Evolutionary conservation across 2,329 filamentous ascomycete species (phyloP), one percentile per base, ranked within the genome.

Genomic region (Reticulascus tulasneorum): DNA sequence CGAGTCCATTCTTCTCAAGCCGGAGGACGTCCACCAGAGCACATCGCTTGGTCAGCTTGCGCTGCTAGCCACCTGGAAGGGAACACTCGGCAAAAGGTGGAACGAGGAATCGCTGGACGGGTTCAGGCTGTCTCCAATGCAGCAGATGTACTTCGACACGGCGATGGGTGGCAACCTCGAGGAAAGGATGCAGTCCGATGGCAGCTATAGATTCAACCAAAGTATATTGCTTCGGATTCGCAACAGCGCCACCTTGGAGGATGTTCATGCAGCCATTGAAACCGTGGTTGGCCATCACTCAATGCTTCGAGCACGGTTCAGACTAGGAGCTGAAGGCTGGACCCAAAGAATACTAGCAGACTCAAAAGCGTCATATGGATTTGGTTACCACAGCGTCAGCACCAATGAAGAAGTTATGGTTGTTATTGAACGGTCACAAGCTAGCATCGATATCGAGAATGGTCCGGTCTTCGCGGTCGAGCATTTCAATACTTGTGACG

Each of bases 91-190:
- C 4, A 51, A 52, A 11, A 49, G 52, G 13, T 56, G 58, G 46
- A 55, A 52, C 21, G 63, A 60, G 17, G 48, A 60, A 23, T 49
- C 48, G 2, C 37, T 48, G 8, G 61, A 63, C 15, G 56, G 41
- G 21, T 75, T 73, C 43, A 64, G 66, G 9, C 58, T 76, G 9
- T 69, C 72, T 1, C 65, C 72, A 4, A 75, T 75, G 65, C 73
- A 77, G 51, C 66, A 69, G 36, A 56, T 77, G 5, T 73, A 71
- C 47, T 74, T 76, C 33, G 59, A 69, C 42, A 71, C 69, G 0
- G 52, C 57, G 3, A 65, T 71, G 51, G 64, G 64, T 5, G 59
- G 56, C 2, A 53, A 60, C 30, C 39, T 48, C 9, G 52, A 53
- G 18, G 47, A 52, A 11, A 49, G 60, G 18, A 48, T 51, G 23